Base-by-base conservation (phyloP, 805 yeast species). In the Candida sithepensis region DNA sequence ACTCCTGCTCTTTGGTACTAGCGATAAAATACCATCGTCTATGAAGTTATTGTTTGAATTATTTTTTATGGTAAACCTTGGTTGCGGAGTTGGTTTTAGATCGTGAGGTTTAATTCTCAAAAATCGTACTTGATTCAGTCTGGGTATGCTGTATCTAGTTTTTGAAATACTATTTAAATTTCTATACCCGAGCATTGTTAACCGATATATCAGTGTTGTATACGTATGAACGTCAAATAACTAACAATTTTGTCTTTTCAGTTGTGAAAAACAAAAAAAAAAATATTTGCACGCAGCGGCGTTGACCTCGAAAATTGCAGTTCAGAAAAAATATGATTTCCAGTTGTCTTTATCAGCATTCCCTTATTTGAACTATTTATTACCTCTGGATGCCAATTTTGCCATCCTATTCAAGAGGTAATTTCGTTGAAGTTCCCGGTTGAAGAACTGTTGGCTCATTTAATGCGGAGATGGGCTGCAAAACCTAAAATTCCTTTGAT, bases 31-130 rank as follows among this genome's bases (percentile, higher is more conserved):
- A 13, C 28, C 24, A 12, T 41, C 36, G 7, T 41, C 36, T 28
- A 28, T 24, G 20, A 12, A 18, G 9, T n/a, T 24, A 9, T 39
- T 24, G 13, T 5, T 18, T 16, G 24, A 20, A n/a, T 13, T 28
- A 8, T 12, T 19, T 5, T 9, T 20, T 30, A 36, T 28, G 10
- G 33, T 3, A 4, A 14, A 7, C 30, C 30, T 12, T 18, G 28
- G 30, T 14, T 22, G 16, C 12, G 39, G 10, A 7, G 39, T 21
- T 14, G 14, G 22, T 12, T 18, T 20, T 6, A 9, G 39, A 3
- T 28, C 36, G n/a, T 7, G n/a, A 4, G 45, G 45, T 36, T 39
- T 34, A 3, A 43, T 13, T 36, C 45, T 43, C 26, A 43, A 18
- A 16, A 26, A 43, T 24, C 45, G 23, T 28, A 18, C n/a, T 18